Evolutionary conservation across 805 yeast genomes (phyloP), one percentile per base, ranked within the genome.

Genomic region (Metschnikowia drakensbergensis): DNA sequence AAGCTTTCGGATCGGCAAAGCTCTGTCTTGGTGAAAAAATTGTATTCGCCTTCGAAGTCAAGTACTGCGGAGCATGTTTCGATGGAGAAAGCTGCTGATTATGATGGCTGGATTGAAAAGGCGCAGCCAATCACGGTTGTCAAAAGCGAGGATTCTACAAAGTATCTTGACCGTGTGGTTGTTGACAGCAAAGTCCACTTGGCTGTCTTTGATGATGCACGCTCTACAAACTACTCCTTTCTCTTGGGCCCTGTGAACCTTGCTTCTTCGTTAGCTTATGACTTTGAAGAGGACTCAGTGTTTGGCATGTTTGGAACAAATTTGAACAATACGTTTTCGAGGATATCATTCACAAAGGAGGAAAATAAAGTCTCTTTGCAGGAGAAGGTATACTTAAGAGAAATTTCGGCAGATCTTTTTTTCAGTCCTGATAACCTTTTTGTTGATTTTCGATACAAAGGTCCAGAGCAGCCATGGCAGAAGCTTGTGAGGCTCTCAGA

Each of bases 381-480:
- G 13, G 6, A 25, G 9, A 34, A 25, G 5, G 22, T 25, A 5
- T 42, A 33, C 11, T 9, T 42, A 6, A 13, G 11, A 11, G 17
- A 42, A 17, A 4, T 34, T 26, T 13, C 33, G 13, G 45, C 49
- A 32, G 51, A 50, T 8, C 45, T 54, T 4, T 35, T 38, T n/a
- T 59, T 62, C 45, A 58, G 64, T 40, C 48, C 54, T 1, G 58
- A 58, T 17, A 63, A 60, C 17, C 66, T 60, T 26, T 62, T 57
- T 45, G 51, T 59, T 22, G 49, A 55, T n/a, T 48, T 62, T 35
- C 34, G 37, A 23, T 61, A 60, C 42, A 35, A 30, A 7, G 66
- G 66, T 6, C 67, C 67, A 0, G 32, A 41, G 4, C 57, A 56
- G 49, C 66, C 67, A 9, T 62, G 63, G 63, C 66, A 60, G 36